These are phyloP conservation scores for Boletus huronensis DNA, from an alignment of 768 basidiomycete genomes.

Conservation along the genomic window DNA sequence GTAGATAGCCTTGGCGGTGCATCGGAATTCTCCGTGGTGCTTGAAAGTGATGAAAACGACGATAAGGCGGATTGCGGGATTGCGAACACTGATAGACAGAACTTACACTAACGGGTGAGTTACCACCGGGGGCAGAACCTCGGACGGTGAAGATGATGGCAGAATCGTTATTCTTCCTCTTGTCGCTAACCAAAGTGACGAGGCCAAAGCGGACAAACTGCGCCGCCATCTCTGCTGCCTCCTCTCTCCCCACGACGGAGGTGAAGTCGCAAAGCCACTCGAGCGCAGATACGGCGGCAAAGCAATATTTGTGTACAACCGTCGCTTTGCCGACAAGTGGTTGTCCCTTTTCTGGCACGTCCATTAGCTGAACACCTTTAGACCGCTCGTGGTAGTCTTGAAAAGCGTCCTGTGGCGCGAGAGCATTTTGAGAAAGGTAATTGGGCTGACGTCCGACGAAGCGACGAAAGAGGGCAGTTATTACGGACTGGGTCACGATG, in stretches of 20 bases:
- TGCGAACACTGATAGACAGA: background rate
- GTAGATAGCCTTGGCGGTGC: constrained; percentile 94
- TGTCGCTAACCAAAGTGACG: constrained; percentile 84
- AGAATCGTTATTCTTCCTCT: constrained; percentile 86
- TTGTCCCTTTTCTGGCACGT: constrained; percentile 64
- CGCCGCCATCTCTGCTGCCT: constrained; percentile 96
- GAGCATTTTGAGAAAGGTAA: constrained; percentile 48
- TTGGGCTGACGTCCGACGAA: constrained; percentile 89
- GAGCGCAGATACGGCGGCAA: constrained; percentile 80
- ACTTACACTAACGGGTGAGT: constrained; percentile 71
- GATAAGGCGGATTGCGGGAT: constrained; percentile 8
- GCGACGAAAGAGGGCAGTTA: constrained; percentile 93
- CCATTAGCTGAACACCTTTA: constrained; percentile 68
- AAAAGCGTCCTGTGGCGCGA: constrained; percentile 55
- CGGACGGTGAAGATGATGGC: constrained; percentile 92
- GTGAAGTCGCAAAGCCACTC: constrained; percentile 99
- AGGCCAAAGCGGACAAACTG: constrained; percentile 96
- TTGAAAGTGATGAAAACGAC: constrained; percentile 33
- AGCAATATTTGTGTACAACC: constrained; percentile 62
- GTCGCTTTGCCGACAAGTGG: constrained; percentile 47
- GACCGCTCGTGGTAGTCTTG: constrained; percentile 76
- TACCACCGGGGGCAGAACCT: constrained; percentile 71
- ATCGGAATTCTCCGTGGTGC: constrained; percentile 96
- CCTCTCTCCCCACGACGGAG: constrained; percentile 91
- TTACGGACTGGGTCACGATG: constrained; percentile 89